A percentile compares a stretch with the other conserved stretches of the same genome.
Conservation (phyloP, 1,284 basidiomycete genomes). For the Prillingera fragicola region DNA sequence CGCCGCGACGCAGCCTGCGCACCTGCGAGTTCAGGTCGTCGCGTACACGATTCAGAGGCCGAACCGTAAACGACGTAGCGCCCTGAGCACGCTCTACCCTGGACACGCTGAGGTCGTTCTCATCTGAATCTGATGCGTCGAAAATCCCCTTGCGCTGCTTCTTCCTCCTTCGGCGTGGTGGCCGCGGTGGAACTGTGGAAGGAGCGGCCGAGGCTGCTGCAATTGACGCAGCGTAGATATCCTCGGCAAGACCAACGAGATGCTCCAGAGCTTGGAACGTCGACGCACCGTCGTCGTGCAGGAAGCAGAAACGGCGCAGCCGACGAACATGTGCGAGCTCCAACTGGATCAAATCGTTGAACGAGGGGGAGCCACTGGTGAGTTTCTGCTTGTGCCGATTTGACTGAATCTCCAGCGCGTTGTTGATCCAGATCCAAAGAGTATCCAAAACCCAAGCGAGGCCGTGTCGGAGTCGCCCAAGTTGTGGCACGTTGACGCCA, state of each 20-base stretch:
- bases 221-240: constrained; percentile 52
- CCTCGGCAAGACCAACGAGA: constrained; percentile 66
- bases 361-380: constrained; percentile 55
- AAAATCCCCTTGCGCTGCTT: constrained; percentile 19
- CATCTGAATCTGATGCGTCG: constrained; percentile 54
- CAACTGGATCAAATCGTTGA: constrained; percentile 67
- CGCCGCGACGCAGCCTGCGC: constrained; percentile 51
- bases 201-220: no score
- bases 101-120: constrained; percentile 47
- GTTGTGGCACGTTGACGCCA: constrained; percentile 55
- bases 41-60: constrained; percentile 59
- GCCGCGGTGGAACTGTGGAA: no score
- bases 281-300: constrained; percentile 61
- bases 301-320: constrained; percentile 61
- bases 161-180: constrained; percentile 10
- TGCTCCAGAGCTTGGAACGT: constrained; percentile 54
- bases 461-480: constrained; percentile 67
- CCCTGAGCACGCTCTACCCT: constrained; percentile 49
- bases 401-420: constrained; percentile 51
- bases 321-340: constrained; percentile 64
- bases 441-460: constrained; percentile 75
- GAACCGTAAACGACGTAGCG: constrained; percentile 48
- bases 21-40: constrained; percentile 65
- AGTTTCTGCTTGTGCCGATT: constrained; percentile 51
- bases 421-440: constrained; percentile 65